A percentile compares a stretch with the other conserved stretches of the same genome.
These are phyloP conservation scores for Zopfochytrium polystomum DNA, from an alignment of 371 early-diverging fungal species.

Conservation along the genomic window DNA sequence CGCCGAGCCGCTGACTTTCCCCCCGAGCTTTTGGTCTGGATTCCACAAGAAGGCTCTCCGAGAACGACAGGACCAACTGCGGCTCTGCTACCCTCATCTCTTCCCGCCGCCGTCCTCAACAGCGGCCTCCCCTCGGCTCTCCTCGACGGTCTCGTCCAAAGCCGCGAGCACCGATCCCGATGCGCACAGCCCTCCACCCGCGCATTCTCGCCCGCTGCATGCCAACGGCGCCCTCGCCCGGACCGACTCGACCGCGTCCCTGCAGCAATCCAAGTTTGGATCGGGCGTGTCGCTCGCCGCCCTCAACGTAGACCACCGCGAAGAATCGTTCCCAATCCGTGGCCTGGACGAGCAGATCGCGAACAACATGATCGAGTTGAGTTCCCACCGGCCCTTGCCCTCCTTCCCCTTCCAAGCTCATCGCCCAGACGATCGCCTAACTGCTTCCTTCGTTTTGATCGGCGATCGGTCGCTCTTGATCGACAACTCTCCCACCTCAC, in stretches of 20 bases:
- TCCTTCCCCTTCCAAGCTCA: too few relatives aligned
- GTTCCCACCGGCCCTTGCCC: too few relatives aligned
- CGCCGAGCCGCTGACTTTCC: too few relatives aligned
- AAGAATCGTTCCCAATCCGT: constrained; percentile 46
- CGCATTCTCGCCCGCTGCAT: too few relatives aligned
- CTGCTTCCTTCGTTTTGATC: too few relatives aligned
- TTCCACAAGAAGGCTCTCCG: constrained; percentile 67
- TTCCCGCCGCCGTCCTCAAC: constrained; percentile 20
- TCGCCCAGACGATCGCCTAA: too few relatives aligned
- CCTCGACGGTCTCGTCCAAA: constrained; percentile 30
- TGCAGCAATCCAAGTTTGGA: constrained; percentile 12
- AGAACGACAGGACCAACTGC: constrained; percentile 60
- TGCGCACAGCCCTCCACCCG: too few relatives aligned
- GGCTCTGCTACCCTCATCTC: constrained; percentile 55
- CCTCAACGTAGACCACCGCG: constrained; percentile 13
- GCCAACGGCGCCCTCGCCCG: constrained; percentile 24
- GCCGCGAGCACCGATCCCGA: constrained; percentile 30
- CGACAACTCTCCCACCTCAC: background rate
- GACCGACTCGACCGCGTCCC: constrained; percentile 1
- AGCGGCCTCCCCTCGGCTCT: background rate
- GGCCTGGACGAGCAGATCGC: constrained; percentile 61
- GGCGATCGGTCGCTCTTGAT: too few relatives aligned
- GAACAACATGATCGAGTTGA: constrained; percentile 66
- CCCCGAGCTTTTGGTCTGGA: constrained; percentile 55
- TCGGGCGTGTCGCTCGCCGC: constrained; percentile 30